Base-by-base conservation (phyloP, 1,284 basidiomycete genomes). In the Trichosporon inkin region DNA sequence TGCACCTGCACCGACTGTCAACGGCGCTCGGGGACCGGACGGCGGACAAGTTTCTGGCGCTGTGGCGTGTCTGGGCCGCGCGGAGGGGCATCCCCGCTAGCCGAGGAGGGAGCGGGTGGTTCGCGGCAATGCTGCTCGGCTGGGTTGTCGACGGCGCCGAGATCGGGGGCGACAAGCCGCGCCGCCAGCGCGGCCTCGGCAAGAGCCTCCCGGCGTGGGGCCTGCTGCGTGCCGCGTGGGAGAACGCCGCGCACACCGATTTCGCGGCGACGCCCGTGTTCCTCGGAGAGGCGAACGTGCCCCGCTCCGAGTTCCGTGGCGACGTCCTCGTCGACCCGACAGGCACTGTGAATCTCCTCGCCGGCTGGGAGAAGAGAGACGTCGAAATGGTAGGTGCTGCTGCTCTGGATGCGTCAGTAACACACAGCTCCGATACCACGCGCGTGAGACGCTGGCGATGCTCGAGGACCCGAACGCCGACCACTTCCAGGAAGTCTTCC, bases 41-140 rank as follows among this genome's bases (percentile, higher is more conserved):
- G 1, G 65, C 71, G 14, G 71, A 69, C 41, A 89, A 94, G 62
- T 91, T 90, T 7, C 79, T 92, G 17, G 81, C 88, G 1, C 80
- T 97, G 10, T 84, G 97, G 57, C 84, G 91, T 19, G 84, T 95
- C 17, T 97, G 94, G 95, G 89, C 90, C 1, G 87, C 88, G 57
- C 89, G 94, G 72, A 84, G 93, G 19, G 92, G 91, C 0, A 90
- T 90, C 65, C 62, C 70, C 28, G 59, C 66, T 67, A 77, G 38
- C 72, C 71, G 84, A 60, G 87, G 86, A 64, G 81, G 89, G 1
- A 81, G 82, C 38, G 90, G 88, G 0, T 79, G 82, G 41, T 89
- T 84, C 81, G 92, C 90, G 84, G 78, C 80, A 61, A 84, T 84
- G 20, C 68, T 93, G 0, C 76, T 95, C n/a, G 85, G 84, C 20